phyloP scores from a whole-genome alignment of 169 alveolate species.

The Eimeria necatrix region DNA sequence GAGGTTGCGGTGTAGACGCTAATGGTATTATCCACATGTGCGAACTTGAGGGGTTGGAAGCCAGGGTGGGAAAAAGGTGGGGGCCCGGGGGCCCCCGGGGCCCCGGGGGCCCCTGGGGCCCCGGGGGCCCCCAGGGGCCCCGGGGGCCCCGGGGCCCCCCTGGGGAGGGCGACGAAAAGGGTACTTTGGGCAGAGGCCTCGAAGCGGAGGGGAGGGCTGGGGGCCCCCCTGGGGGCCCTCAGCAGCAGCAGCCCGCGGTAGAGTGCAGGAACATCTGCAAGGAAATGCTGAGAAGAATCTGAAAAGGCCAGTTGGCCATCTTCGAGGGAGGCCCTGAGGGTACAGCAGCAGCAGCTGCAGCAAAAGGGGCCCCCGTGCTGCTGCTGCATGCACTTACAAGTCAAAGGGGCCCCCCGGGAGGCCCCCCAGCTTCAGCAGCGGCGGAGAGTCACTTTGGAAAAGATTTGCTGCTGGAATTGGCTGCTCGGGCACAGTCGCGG shows the following conservation, averaged over 20 bases:
- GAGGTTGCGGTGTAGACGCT: conserved; percentile 37
- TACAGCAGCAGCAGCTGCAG: neutral
- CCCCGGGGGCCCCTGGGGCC: neutral
- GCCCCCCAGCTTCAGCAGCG: conserved; percentile 89
- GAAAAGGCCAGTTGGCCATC: conserved; percentile 92
- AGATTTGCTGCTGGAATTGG: conserved; percentile 89
- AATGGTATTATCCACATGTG: neutral
- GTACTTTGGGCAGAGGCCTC: neutral
- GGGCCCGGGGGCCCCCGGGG: too few species aligned
- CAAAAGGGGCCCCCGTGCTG: too few species aligned
- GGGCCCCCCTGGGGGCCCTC: neutral
- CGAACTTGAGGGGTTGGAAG: neutral
- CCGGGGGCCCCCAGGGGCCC: conserved; percentile 81
- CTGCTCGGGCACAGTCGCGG: conserved; percentile 87
- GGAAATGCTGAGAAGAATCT: conserved; percentile 85
- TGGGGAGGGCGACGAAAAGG: neutral
- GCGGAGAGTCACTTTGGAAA: conserved; percentile 89
- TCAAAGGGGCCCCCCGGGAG: conserved; percentile 90
- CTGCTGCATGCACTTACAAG: conserved; percentile 69
- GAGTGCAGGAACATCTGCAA: conserved; percentile 92
- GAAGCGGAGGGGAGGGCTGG: neutral
- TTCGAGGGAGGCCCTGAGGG: conserved; percentile 85
- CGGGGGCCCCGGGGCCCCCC: neutral
- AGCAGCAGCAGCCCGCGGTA: conserved; percentile 86
- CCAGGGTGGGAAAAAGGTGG: too few species aligned